These are phyloP conservation scores for Groenewaldozyma salmanticensis DNA, from an alignment of 805 yeast genomes.

Conservation along the genomic window DNA sequence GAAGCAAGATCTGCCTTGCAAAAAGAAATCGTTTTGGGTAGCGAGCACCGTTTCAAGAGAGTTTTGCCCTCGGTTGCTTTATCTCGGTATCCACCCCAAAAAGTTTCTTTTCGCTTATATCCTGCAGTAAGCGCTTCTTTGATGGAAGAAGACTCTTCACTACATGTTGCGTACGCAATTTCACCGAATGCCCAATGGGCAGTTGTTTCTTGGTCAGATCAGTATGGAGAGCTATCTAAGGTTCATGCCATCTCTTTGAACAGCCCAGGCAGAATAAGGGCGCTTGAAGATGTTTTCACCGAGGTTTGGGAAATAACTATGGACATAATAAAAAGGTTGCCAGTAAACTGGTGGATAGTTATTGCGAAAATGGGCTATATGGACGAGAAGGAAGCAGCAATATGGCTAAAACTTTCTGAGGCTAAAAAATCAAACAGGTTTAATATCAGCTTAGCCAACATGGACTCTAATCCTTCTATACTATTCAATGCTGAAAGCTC, in stretches of 20 bases:
- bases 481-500: neutral
- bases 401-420: constrained; percentile 22
- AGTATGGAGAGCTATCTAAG: constrained; percentile 54
- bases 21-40: neutral
- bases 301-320: constrained; percentile 28
- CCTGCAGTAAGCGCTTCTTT: constrained; percentile 25
- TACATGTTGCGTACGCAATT: constrained; percentile 80
- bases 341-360: constrained; percentile 26
- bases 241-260: constrained; percentile 41
- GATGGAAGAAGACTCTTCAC: constrained; percentile 57
- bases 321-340: constrained; percentile 14
- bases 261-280: constrained; percentile 13
- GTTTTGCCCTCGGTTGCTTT: constrained; percentile 25
- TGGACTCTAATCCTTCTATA: neutral
- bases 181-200: constrained; percentile 78
- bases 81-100: constrained; percentile 26
- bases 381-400: constrained; percentile 24
- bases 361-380: constrained; percentile 28
- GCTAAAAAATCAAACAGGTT: constrained; percentile 1
- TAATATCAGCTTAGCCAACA: no score
- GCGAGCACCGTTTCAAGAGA: constrained; percentile 2
- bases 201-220: constrained; percentile 84
- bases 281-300: constrained; percentile 23
- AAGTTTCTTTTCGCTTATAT: constrained; percentile 21
- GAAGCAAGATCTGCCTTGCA: neutral